Percentiles rank a stretch among this genome's conserved stretches.
phyloP scores from a whole-genome alignment of 1,284 basidiomycete genomes.

The Paramarasmius palmivorus region DNA sequence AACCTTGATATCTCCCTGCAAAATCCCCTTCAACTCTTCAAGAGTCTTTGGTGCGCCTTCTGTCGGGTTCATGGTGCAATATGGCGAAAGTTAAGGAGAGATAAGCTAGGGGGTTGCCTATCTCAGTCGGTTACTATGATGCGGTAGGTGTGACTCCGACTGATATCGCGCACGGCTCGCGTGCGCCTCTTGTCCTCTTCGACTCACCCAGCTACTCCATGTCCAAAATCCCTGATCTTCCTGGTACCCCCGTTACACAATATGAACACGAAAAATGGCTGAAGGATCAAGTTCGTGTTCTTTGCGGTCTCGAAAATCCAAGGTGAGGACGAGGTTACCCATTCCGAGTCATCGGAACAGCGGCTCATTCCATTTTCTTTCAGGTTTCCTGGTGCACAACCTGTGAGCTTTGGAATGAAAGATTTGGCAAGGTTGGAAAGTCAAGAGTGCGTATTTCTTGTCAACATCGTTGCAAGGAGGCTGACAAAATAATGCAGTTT shows the following conservation, averaged over 20 bases:
- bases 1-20: constrained; percentile 78
- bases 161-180: neutral
- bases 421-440: constrained; percentile 78
- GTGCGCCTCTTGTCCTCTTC: neutral
- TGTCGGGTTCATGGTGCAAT: constrained; percentile 26
- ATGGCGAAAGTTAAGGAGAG: neutral
- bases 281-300: neutral
- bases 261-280: neutral
- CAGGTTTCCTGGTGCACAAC: constrained; percentile 93
- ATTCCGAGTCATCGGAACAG: neutral
- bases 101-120: too few species aligned
- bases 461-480: constrained; percentile 2
- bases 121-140: neutral
- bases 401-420: constrained; percentile 78
- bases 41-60: constrained; percentile 52
- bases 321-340: neutral
- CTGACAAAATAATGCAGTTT: constrained; percentile 56
- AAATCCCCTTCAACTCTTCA: constrained; percentile 56
- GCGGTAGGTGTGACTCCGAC: neutral
- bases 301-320: neutral
- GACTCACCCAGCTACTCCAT: neutral
- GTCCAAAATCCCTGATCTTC: constrained; percentile 1
- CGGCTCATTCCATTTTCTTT: constrained; percentile 10
- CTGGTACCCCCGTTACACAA: neutral
- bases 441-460: constrained; percentile 64